Evolutionary conservation across 257 asterid species (phyloP).

Genomic region (Nicotiana undulata): DNA sequence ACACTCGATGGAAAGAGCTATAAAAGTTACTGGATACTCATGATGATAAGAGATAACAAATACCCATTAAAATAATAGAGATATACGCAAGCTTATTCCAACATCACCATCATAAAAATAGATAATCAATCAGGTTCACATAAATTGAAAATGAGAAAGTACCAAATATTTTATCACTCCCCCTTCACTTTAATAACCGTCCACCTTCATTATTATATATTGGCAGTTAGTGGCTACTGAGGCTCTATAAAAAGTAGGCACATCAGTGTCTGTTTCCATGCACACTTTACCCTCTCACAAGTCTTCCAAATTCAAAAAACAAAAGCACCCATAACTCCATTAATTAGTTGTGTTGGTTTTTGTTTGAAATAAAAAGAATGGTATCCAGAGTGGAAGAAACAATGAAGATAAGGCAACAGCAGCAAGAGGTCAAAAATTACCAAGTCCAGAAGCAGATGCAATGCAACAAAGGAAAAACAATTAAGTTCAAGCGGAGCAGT

Average conservation of each 20-base stretch:
- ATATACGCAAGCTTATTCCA: too few relatives aligned
- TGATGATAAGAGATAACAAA: too few relatives aligned
- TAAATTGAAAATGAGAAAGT: too few relatives aligned
- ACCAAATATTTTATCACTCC: neutral
- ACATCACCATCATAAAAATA: too few relatives aligned
- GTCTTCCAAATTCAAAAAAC: neutral
- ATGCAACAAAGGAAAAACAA: slow-evolving; percentile 49
- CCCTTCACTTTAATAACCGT: neutral
- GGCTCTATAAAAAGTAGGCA: neutral
- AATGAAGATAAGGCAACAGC: slow-evolving; percentile 21
- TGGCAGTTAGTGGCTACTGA: neutral
- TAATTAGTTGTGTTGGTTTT: neutral
- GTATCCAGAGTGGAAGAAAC: slow-evolving; percentile 47
- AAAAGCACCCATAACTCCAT: neutral
- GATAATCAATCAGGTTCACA: too few relatives aligned
- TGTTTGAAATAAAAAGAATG: slow-evolving; percentile 17
- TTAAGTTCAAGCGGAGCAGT: slow-evolving; percentile 63
- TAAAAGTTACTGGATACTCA: too few relatives aligned
- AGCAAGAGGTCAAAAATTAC: neutral
- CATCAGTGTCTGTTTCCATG: neutral
- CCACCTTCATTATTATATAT: neutral
- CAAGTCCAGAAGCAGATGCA: slow-evolving; percentile 20
- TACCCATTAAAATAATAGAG: too few relatives aligned
- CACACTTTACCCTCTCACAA: neutral
- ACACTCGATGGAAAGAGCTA: too few relatives aligned